A percentile compares a stretch with the other conserved stretches of the same genome.
phyloP scores from a whole-genome alignment of 2,329 filamentous ascomycete genomes.

The Hyphodiscus sp. region DNA sequence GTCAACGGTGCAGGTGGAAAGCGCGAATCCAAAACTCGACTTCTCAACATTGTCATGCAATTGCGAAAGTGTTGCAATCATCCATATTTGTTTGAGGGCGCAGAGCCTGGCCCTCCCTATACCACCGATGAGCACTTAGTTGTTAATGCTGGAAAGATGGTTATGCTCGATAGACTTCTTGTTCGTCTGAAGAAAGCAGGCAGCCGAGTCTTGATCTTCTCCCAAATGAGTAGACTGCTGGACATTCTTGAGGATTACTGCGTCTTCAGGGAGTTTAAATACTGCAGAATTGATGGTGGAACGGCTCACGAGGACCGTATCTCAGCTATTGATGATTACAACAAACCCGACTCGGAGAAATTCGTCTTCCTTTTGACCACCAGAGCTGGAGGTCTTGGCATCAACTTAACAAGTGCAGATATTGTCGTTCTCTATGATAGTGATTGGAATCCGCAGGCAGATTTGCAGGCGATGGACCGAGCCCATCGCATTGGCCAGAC shows the following conservation, averaged over 20 bases:
- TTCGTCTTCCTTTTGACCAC: conserved; percentile 96
- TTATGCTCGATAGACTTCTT: conserved; percentile 87
- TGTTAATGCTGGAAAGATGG: conserved; percentile 94
- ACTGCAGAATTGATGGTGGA: conserved; percentile 94
- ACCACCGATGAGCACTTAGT: conserved; percentile 96
- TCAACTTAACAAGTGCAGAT: conserved; percentile 91
- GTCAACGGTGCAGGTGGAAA: conserved; percentile 96
- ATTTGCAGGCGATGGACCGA: conserved; percentile 97
- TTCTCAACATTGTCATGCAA: conserved; percentile 99
- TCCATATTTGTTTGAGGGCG: conserved; percentile 95
- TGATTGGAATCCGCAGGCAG: conserved; percentile 98
- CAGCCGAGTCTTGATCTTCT: conserved; percentile 96
- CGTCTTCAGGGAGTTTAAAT: conserved; percentile 89
- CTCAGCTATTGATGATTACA: conserved; percentile 96
- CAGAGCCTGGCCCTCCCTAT: conserved; percentile 93
- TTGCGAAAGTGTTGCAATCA: conserved; percentile 98
- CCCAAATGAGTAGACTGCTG: conserved; percentile 94
- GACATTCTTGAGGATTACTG: conserved; percentile 99
- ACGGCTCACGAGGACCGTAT: conserved; percentile 98
- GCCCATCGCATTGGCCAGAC: conserved; percentile 98
- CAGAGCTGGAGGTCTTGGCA: conserved; percentile 89
- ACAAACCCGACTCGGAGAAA: conserved; percentile 90
- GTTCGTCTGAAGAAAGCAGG: conserved; percentile 77
- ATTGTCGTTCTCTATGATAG: conserved; percentile 96
- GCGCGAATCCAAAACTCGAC: conserved; percentile 91